phyloP scores from a whole-genome alignment of 768 basidiomycete species.

The Cystofilobasidium macerans region DNA sequence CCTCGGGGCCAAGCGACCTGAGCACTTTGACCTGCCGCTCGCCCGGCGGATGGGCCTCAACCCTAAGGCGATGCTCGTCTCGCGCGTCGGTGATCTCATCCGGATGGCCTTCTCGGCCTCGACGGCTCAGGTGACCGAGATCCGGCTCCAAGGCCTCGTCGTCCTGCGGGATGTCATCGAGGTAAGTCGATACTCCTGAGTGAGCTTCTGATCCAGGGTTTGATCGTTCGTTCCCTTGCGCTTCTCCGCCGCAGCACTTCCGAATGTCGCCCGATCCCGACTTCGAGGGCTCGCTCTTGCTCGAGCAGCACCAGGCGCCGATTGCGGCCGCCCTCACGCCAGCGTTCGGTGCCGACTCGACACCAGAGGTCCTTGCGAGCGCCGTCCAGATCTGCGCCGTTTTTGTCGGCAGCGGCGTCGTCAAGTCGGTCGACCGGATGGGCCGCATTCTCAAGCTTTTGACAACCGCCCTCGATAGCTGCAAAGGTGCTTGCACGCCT shows the following conservation, averaged over 20 bases:
- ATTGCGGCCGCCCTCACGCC: conserved; percentile 95
- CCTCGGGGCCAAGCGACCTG: conserved; percentile 56
- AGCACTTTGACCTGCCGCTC: conserved; percentile 69
- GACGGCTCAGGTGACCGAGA: conserved; percentile 90
- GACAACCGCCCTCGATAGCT: conserved; percentile 76
- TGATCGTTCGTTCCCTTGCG: neutral
- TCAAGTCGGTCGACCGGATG: conserved; percentile 82
- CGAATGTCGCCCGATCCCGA: conserved; percentile 78
- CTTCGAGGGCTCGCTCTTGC: conserved; percentile 73
- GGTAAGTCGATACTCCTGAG: conserved; percentile 41
- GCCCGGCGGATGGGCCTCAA: conserved; percentile 41
- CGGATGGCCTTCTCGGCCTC: conserved; percentile 97
- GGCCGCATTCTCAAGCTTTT: conserved; percentile 84
- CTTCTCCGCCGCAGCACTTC: conserved; percentile 53
- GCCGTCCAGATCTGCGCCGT: conserved; percentile 88
- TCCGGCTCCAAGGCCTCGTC: conserved; percentile 76
- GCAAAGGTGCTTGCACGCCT: conserved; percentile 54
- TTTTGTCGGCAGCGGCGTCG: conserved; percentile 88
- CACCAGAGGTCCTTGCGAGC: conserved; percentile 84
- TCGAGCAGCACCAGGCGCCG: conserved; percentile 96
- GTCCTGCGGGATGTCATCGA: conserved; percentile 87
- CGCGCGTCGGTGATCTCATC: conserved; percentile 82
- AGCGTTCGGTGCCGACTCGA: conserved; percentile 87
- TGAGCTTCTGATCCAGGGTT: neutral
- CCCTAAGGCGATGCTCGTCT: conserved; percentile 55